phyloP scores from a whole-genome alignment of 2,329 filamentous ascomycete species.

The Tolypocladium paradoxum region DNA sequence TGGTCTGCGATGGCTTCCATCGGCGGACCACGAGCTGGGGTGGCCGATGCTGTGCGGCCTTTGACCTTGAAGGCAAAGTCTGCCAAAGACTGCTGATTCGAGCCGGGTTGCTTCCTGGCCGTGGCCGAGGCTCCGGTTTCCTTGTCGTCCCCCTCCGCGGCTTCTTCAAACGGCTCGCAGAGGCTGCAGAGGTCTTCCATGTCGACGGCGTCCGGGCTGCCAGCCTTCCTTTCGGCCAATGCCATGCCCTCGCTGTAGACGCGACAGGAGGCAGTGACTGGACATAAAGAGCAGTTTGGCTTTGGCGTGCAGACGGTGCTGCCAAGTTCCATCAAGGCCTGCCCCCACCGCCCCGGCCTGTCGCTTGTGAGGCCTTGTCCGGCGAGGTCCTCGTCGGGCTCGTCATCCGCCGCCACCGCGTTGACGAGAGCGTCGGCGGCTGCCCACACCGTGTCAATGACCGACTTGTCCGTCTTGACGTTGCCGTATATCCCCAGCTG shows the following conservation, averaged over 20 bases:
- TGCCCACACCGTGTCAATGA: conserved; percentile 45
- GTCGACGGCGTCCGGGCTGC: conserved; percentile 18
- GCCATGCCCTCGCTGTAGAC: conserved; percentile 36
- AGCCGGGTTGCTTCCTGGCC: conserved; percentile 7
- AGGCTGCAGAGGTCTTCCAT: conserved; percentile 41
- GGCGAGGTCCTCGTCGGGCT: conserved; percentile 4
- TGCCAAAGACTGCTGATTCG: conserved; percentile 21
- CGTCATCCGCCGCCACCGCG: conserved; percentile 31
- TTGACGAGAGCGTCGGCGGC: conserved; percentile 46
- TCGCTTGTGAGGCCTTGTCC: conserved; percentile 28
- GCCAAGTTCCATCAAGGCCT: conserved; percentile 55
- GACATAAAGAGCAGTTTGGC: conserved; percentile 43
- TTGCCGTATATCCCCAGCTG: conserved; percentile 48
- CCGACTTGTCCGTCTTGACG: conserved; percentile 42
- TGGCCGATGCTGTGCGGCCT: background rate
- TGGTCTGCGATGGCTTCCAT: conserved; percentile 28
- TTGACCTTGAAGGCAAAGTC: conserved; percentile 22
- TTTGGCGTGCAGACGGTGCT: conserved; percentile 51
- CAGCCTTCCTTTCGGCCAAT: conserved; percentile 13
- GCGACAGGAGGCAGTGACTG: conserved; percentile 39
- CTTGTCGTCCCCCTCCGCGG: conserved; percentile 11
- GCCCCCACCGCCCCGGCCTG: conserved; percentile 49
- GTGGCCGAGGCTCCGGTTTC: conserved; percentile 4
- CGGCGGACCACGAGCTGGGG: background rate
- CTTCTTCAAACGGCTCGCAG: conserved; percentile 36